Conservation (phyloP, 208 protist genomes). For the Acanthamoeba polyphaga region DNA sequence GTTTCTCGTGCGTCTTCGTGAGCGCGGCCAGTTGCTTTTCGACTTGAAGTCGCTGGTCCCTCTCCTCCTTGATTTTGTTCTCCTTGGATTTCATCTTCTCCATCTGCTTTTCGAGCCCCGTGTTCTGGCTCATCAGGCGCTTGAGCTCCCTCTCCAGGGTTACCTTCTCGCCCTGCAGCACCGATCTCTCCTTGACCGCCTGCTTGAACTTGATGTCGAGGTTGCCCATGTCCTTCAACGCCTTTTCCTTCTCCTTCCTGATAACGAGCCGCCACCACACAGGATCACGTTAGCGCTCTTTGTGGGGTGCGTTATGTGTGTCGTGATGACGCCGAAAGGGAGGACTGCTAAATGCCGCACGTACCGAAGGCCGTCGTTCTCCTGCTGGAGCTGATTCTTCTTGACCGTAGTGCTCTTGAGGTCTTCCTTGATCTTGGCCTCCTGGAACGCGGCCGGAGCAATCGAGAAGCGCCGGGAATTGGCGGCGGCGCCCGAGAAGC, state of each 20-base stretch:
- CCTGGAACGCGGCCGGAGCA: slow-evolving; percentile 24
- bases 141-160: slow-evolving; percentile 62
- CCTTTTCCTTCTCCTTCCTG: slow-evolving; percentile 76
- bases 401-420: slow-evolving; percentile 65
- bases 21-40: slow-evolving; percentile 70
- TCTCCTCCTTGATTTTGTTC: slow-evolving; percentile 68
- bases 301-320: background rate
- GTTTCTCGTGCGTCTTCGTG: slow-evolving; percentile 62
- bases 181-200: slow-evolving; percentile 63
- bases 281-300: background rate
- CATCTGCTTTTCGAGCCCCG: slow-evolving; percentile 69
- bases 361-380: slow-evolving; percentile 48
- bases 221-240: background rate
- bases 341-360: background rate
- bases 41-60: background rate
- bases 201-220: slow-evolving; percentile 68
- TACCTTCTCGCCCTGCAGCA: slow-evolving; percentile 57
- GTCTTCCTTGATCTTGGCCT: slow-evolving; percentile 63
- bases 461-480: slow-evolving; percentile 43
- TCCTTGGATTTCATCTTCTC: slow-evolving; percentile 67
- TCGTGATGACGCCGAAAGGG: background rate
- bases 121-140: slow-evolving; percentile 20
- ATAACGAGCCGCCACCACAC: background rate
- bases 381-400: slow-evolving; percentile 73
- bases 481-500: slow-evolving; percentile 17